Evolutionary conservation across 257 asterid genomes (phyloP), one percentile per base, ranked within the genome.

Genomic region (Forsythia suspensa): DNA sequence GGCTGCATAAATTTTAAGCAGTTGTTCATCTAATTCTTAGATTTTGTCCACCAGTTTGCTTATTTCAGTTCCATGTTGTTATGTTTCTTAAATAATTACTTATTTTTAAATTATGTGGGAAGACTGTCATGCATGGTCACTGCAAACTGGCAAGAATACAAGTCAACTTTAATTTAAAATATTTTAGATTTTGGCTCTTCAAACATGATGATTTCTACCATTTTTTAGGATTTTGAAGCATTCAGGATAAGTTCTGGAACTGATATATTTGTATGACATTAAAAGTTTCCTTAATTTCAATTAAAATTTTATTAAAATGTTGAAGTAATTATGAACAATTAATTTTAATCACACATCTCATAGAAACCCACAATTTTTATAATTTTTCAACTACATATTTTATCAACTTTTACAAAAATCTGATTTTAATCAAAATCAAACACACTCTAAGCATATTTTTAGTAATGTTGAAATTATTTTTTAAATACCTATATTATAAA

Each of bases 151-250:
- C 83, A 67, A 70, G 63, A n/a, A 15, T 55, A 55, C 41, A 84
- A 82, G 88, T 86, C 88, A 86, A 84, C 87, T 77, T 20, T 73
- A 63, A 10, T 43, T 65, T 20, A n/a, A 46, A 46, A 12, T 46
- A 4, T 12, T 46, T 65, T 38, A 38, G 21, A 37, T 10, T 52
- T 80, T 67, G 71, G 72, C 80, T 51, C 74, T 57, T 81, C 80
- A 61, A 72, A 46, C 69, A 5, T 79, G 36, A 67, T 10, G 48
- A 15, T 83, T 13, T 42, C 6, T 16, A 63, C 43, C 70, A 29
- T 38, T 20, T 42, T 3, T 74, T 38, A 3, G 5, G 67, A 16
- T 16, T 16, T 2, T 8, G 11, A 74, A 74, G 63, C n/a, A 15
- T 52, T 52, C 3, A 51, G 18, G 59, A 15, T 4, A 51, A 16